These are phyloP conservation scores for Raddia guianensis DNA, from an alignment of 176 grass and related monocot species.

Conservation along the genomic window DNA sequence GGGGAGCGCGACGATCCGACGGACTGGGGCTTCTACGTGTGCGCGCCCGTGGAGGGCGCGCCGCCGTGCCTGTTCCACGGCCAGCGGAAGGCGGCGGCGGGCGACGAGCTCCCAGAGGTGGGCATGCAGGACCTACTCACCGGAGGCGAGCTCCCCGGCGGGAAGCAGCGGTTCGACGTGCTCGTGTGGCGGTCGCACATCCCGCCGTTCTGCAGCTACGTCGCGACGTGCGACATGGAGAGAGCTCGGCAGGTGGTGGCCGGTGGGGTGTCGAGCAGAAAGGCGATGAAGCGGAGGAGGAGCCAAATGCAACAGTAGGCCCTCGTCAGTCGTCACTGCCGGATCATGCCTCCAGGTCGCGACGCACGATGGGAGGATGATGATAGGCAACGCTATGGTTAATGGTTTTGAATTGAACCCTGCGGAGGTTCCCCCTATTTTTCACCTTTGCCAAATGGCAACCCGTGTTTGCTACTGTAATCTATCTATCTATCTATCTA, in stretches of 20 bases:
- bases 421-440: no score
- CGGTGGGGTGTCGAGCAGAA: neutral
- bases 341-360: no score
- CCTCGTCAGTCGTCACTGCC: no score
- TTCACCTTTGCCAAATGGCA: no score
- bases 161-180: slow-evolving; percentile 2
- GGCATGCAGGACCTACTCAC: neutral
- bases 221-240: slow-evolving; percentile 4
- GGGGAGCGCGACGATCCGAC: no score
- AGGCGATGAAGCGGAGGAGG: neutral
- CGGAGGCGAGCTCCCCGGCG: neutral
- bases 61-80: neutral
- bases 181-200: slow-evolving; percentile 28
- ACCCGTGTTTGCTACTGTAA: no score
- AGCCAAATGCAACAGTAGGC: no score
- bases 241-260: neutral
- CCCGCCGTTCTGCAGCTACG: slow-evolving; percentile 8
- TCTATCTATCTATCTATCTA: no score
- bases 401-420: no score
- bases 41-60: neutral
- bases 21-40: neutral
- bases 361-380: no score
- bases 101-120: neutral
- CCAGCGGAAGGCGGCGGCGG: neutral
- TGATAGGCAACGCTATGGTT: no score